phyloP scores from a whole-genome alignment of 306 rosid species.

The Argentina anserina region DNA sequence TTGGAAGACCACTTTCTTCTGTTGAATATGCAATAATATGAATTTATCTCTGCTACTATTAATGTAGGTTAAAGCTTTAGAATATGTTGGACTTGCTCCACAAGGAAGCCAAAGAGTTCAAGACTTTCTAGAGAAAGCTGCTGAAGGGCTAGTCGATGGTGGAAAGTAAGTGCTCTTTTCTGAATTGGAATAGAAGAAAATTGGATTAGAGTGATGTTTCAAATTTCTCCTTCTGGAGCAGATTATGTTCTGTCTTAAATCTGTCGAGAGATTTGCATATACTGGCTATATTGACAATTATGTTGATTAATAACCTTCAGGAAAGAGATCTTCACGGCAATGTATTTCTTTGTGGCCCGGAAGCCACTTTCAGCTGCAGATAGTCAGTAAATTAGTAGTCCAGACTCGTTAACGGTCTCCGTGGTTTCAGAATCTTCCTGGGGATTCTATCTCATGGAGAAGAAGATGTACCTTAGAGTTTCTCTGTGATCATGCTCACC shows the following conservation, averaged over 20 bases:
- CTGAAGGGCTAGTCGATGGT: slow-evolving; percentile 88
- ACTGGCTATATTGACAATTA: not conserved
- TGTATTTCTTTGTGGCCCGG: slow-evolving; percentile 92
- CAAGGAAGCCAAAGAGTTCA: slow-evolving; percentile 93
- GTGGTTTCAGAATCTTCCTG: not conserved
- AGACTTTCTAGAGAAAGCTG: slow-evolving; percentile 84
- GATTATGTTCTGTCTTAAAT: not conserved
- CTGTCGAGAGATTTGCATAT: not conserved
- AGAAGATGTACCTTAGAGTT: slow-evolving; percentile 13
- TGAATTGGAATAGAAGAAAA: not conserved
- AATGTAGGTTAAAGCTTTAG: slow-evolving; percentile 71
- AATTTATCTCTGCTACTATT: not conserved
- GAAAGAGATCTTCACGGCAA: slow-evolving; percentile 90
- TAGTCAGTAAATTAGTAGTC: slow-evolving; percentile 18
- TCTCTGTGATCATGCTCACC: slow-evolving; percentile 12
- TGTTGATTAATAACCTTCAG: slow-evolving; percentile 34
- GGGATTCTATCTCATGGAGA: slow-evolving; percentile 8
- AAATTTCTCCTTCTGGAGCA: not conserved
- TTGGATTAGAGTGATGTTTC: not conserved
- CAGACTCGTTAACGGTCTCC: slow-evolving; percentile 2
- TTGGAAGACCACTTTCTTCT: not conserved
- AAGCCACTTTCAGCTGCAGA: slow-evolving; percentile 50
- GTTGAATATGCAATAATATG: slow-evolving; percentile 4
- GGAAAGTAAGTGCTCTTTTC: slow-evolving; percentile 81
- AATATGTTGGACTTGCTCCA: slow-evolving; percentile 77